Evolutionary conservation across 1,284 basidiomycete genomes (phyloP).

Genomic region (Irpex sp.): DNA sequence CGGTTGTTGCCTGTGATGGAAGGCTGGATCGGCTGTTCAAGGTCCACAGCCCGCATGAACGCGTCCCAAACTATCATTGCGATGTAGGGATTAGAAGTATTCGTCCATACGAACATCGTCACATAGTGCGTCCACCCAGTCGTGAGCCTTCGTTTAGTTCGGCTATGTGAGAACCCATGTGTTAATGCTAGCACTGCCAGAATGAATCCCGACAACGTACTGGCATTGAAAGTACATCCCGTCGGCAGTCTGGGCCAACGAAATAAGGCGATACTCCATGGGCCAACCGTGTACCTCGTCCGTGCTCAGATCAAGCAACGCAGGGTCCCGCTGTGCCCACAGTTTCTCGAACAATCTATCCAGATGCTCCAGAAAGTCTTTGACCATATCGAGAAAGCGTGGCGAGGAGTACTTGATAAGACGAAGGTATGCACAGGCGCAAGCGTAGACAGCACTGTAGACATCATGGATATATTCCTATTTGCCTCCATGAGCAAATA

Average conservation of each 20-base stretch:
- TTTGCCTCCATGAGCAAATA: neutral
- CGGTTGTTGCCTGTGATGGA: neutral
- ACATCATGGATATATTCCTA: neutral
- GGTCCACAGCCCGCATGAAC: neutral
- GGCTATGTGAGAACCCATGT: neutral
- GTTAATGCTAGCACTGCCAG: neutral
- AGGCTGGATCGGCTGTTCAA: neutral
- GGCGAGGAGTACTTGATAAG: neutral
- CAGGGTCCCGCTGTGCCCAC: neutral
- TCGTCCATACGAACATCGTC: neutral
- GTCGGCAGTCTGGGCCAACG: neutral
- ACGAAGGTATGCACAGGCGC: neutral
- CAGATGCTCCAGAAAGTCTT: neutral
- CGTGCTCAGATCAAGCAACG: neutral
- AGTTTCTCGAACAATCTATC: neutral
- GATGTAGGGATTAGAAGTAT: no score
- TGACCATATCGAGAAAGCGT: neutral
- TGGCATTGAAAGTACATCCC: neutral
- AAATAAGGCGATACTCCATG: neutral
- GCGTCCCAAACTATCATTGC: neutral
- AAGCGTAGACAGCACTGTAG: neutral
- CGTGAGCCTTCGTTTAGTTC: neutral
- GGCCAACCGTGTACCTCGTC: neutral
- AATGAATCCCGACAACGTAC: neutral
- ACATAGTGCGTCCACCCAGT: neutral